Evolutionary conservation across 352 stramenopile genomes (phyloP).

Genomic region (Globisporangium nagaii): DNA sequence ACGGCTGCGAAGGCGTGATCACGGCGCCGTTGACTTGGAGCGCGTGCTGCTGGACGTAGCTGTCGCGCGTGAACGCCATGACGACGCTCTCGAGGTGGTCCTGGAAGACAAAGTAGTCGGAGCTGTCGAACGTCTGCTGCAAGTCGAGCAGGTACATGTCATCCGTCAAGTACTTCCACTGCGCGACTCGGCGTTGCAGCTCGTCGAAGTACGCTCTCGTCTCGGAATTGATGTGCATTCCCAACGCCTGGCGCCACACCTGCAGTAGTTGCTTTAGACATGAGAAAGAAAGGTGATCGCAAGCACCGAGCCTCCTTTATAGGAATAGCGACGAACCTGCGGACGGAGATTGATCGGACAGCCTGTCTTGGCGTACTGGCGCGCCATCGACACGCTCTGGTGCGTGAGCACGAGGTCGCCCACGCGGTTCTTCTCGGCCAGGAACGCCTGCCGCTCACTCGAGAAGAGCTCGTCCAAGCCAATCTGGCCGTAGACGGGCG

Average conservation of each 20-base stretch:
- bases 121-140: slow-evolving; percentile 71
- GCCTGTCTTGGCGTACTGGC: slow-evolving; percentile 75
- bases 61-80: slow-evolving; percentile 69
- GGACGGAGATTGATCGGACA: slow-evolving; percentile 52
- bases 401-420: slow-evolving; percentile 57
- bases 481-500: slow-evolving; percentile 44
- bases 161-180: slow-evolving; percentile 56
- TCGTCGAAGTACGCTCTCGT: slow-evolving; percentile 41
- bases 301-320: background rate
- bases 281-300: background rate
- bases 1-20: background rate
- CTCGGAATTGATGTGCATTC: slow-evolving; percentile 22
- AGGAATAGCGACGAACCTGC: slow-evolving; percentile 18
- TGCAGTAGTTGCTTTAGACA: slow-evolving; percentile 1
- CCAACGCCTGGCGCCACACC: slow-evolving; percentile 62
- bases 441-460: slow-evolving; percentile 39
- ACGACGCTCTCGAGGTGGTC: slow-evolving; percentile 65
- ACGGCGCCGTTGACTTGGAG: slow-evolving; percentile 51
- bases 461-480: slow-evolving; percentile 64
- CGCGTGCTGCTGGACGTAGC: slow-evolving; percentile 33
- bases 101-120: slow-evolving; percentile 81
- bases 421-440: slow-evolving; percentile 58
- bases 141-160: slow-evolving; percentile 80
- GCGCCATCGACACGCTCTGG: slow-evolving; percentile 61
- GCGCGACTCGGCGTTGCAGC: slow-evolving; percentile 27